These are phyloP conservation scores for Oryza australiensis DNA, from an alignment of 176 grass and related monocot species.

Conservation along the genomic window DNA sequence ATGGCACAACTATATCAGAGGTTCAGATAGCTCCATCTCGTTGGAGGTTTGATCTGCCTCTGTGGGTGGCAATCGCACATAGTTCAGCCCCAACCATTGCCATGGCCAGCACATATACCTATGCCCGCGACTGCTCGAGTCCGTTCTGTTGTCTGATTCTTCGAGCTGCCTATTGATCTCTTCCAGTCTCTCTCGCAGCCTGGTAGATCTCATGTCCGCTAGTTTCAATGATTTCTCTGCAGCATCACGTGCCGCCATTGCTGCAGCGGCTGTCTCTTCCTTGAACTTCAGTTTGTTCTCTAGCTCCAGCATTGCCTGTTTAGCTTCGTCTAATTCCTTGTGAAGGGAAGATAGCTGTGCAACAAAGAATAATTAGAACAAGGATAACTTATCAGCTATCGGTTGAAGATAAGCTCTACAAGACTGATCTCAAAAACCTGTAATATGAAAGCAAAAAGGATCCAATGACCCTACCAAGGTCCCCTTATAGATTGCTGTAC, in stretches of 20 bases:
- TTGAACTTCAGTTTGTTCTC: constrained; percentile 99
- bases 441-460: not conserved
- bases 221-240: constrained; percentile 89
- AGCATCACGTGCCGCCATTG: constrained; percentile 79
- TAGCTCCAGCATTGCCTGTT: constrained; percentile 63
- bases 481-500: not conserved
- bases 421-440: not conserved
- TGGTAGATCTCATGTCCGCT: constrained; percentile 62
- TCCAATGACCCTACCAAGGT: not conserved
- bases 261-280: constrained; percentile 78
- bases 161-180: constrained; percentile 81
- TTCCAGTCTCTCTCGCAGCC: constrained; percentile 78
- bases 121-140: constrained; percentile 36
- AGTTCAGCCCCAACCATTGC: constrained; percentile 94
- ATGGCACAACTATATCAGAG: constrained; percentile 56
- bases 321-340: constrained; percentile 86
- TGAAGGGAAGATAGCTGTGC: constrained; percentile 67
- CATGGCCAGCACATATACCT: constrained; percentile 97
- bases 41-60: constrained; percentile 54
- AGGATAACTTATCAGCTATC: not conserved
- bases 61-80: constrained; percentile 46
- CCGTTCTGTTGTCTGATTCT: constrained; percentile 53
- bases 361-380: not conserved
- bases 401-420: not conserved
- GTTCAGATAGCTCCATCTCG: constrained; percentile 94